Evolutionary conservation across 2,329 filamentous ascomycete genomes (phyloP), one percentile per base, ranked within the genome.

Genomic region (Diaporthe vaccinii): DNA sequence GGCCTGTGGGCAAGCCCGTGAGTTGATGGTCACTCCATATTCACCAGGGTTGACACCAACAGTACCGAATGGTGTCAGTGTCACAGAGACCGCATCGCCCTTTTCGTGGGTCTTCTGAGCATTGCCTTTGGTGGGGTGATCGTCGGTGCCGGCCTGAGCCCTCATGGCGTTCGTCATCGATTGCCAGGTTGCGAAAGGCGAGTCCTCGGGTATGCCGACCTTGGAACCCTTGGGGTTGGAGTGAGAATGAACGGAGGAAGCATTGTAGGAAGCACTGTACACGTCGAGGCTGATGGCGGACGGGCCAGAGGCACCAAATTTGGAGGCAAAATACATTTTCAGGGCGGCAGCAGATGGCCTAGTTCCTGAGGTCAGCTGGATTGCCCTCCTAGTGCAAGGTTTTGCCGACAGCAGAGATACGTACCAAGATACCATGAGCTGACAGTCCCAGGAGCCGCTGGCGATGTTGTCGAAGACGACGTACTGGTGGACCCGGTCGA

Each of bases 361-460:
- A 8, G 34, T 25, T 10, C 12, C 4, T 12, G n/a, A 7, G 22
- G 58, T 73, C 36, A 73, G 70, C 34, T 12, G 25, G 2, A 17
- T 44, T 9, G 14, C 41, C 34, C 4, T 9, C 14, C 5, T 3
- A 31, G 1, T 10, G 3, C 20, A 31, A 17, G 22, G 3, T 4
- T 5, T 15, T 41, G 17, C 22, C 15, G 25, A 7, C 9, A 51
- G 25, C 14, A 31, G 17, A 31, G 39, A 3, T 5, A 55, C 70
- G 15, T 55, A 73, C 75, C 75, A 76, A 17, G 75, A 76, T 12
- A 76, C 65, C 75, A 76, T 76, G 53, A 76, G 73, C 51, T 76
- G 75, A 41, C 75, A 76, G 36, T 76, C 73, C 75, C 73, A 76
- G 25, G 75, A 76, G 55, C 69, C 70, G 57, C 69, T 41, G 44